Evolutionary conservation across 2,329 filamentous ascomycete species (phyloP).

Genomic region (Colletotrichum tabaci): DNA sequence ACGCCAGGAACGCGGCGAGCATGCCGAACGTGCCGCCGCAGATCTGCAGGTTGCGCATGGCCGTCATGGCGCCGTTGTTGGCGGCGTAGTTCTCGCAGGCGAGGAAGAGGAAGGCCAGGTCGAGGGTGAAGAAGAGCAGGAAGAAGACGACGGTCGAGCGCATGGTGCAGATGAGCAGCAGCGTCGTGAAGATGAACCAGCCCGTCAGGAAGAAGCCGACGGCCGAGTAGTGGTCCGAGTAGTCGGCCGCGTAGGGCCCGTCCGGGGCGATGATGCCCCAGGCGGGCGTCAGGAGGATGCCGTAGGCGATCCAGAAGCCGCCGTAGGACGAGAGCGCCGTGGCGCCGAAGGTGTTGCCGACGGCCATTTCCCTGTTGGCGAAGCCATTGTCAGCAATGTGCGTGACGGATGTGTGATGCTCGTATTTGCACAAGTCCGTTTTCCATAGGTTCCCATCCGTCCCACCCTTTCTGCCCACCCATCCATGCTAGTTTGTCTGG

Average conservation of each 20-base stretch:
- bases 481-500: slow-evolving; percentile 15
- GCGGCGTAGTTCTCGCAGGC: slow-evolving; percentile 72
- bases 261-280: slow-evolving; percentile 70
- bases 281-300: slow-evolving; percentile 77
- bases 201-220: slow-evolving; percentile 82
- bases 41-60: slow-evolving; percentile 70
- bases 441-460: too few species aligned
- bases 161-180: slow-evolving; percentile 81
- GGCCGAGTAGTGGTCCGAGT: slow-evolving; percentile 68
- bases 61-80: slow-evolving; percentile 64
- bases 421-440: slow-evolving; percentile 6
- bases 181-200: slow-evolving; percentile 89
- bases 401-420: slow-evolving; percentile 4
- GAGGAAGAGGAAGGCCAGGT: slow-evolving; percentile 82
- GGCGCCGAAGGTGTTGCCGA: slow-evolving; percentile 90
- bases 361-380: slow-evolving; percentile 80
- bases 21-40: slow-evolving; percentile 87
- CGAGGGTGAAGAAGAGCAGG: slow-evolving; percentile 82
- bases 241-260: slow-evolving; percentile 62
- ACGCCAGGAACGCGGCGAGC: slow-evolving; percentile 84
- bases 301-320: slow-evolving; percentile 87
- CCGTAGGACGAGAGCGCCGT: slow-evolving; percentile 87
- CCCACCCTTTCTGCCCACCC: neutral
- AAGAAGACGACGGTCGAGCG: slow-evolving; percentile 85
- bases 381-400: slow-evolving; percentile 31